These are phyloP conservation scores for Solanum corneliomulleri DNA, from an alignment of 257 asterid species.

Conservation along the genomic window DNA sequence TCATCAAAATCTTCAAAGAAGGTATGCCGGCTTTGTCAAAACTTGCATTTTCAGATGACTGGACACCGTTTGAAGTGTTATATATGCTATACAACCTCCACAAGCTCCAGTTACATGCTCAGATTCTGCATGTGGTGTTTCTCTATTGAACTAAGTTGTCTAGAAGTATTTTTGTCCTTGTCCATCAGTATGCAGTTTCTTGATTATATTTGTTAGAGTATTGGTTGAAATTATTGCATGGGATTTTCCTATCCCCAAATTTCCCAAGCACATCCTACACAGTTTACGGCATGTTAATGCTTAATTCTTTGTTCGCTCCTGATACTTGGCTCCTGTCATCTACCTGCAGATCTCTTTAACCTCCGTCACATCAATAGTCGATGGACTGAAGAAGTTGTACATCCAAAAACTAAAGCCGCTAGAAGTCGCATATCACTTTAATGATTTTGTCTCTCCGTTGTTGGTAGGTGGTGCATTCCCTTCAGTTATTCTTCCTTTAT, in stretches of 20 bases:
- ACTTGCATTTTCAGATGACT: not conserved
- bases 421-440: slow-evolving; percentile 67
- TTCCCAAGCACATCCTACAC: not conserved
- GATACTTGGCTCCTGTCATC: not conserved
- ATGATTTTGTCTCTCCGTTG: slow-evolving; percentile 83
- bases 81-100: not conserved
- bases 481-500: not conserved
- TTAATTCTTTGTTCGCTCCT: not conserved
- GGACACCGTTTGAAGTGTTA: not conserved
- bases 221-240: not conserved
- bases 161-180: not conserved
- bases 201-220: not conserved
- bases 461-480: slow-evolving; percentile 39
- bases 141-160: not conserved
- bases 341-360: slow-evolving; percentile 49
- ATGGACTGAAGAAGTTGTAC: slow-evolving; percentile 90
- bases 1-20: slow-evolving; percentile 81
- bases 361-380: slow-evolving; percentile 80
- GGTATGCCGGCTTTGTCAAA: slow-evolving; percentile 17
- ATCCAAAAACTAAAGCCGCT: slow-evolving; percentile 82
- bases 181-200: not conserved
- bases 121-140: not conserved
- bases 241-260: not conserved
- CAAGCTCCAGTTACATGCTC: not conserved
- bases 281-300: not conserved